Conservation (phyloP, 169 alveolate species). For the Besnoitia besnoiti region DNA sequence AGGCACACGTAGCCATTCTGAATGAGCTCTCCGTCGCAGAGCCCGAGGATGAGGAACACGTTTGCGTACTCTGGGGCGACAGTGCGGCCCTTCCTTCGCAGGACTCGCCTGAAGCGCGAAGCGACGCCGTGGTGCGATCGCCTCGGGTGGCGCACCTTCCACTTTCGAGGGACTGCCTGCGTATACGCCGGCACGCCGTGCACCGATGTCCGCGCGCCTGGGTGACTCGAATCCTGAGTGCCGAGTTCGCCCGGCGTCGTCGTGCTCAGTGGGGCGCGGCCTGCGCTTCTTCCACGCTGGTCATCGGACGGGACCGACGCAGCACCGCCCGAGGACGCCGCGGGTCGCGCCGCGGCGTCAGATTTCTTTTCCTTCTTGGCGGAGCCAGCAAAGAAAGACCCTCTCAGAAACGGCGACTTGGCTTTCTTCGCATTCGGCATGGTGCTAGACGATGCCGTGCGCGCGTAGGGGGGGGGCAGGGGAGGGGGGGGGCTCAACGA, state of each 20-base stretch:
- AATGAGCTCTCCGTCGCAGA: neutral
- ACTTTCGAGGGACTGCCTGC: neutral
- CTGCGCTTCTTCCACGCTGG: neutral
- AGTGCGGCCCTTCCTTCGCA: neutral
- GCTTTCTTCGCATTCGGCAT: neutral
- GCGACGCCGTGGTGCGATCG: neutral
- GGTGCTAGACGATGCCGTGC: no score
- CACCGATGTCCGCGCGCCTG: neutral
- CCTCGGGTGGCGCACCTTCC: neutral
- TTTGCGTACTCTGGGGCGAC: slow-evolving; percentile 4
- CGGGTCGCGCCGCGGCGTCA: neutral
- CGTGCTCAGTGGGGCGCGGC: neutral
- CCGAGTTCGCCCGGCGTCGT: neutral
- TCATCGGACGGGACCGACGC: neutral
- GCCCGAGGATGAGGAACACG: slow-evolving; percentile 18
- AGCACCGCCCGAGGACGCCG: neutral
- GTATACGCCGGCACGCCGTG: neutral
- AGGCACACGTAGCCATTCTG: slow-evolving; percentile 33
- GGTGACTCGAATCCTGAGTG: neutral
- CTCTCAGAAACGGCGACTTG: neutral
- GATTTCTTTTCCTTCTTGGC: neutral
- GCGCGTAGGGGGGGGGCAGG: no score
- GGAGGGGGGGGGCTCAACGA: no score
- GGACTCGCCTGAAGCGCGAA: neutral
- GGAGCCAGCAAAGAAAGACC: neutral